Conservation (phyloP, 2,329 filamentous ascomycete genomes). For the Calonectria multiphialidica region DNA sequence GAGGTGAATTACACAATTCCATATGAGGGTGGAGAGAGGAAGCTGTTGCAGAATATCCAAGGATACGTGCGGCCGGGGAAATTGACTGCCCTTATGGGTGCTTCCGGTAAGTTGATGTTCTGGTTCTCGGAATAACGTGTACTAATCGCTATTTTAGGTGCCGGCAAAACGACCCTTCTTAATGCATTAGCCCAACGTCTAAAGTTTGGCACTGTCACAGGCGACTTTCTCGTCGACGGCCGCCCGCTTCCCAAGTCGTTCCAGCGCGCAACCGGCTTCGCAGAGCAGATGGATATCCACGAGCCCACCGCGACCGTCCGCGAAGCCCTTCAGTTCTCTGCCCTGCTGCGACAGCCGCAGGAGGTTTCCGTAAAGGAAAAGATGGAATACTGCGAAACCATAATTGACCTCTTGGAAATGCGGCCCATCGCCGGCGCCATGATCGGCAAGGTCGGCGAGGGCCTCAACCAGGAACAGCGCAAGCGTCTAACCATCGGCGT, state of each 20-base stretch:
- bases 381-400: conserved; percentile 75
- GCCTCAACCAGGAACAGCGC: conserved; percentile 71
- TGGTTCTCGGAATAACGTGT: not conserved
- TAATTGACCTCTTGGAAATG: conserved; percentile 78
- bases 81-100: conserved; percentile 82
- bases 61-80: conserved; percentile 89
- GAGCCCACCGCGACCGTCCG: conserved; percentile 75
- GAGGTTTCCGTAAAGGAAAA: conserved; percentile 71
- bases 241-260: conserved; percentile 79
- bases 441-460: conserved; percentile 70
- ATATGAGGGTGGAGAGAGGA: conserved; percentile 72
- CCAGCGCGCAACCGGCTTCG: conserved; percentile 82
- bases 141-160: conserved; percentile 40
- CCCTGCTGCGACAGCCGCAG: conserved; percentile 71
- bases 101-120: conserved; percentile 51
- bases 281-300: conserved; percentile 75
- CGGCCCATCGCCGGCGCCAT: conserved; percentile 74
- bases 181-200: conserved; percentile 81
- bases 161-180: conserved; percentile 81
- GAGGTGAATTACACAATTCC: conserved; percentile 64
- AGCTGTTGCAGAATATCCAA: conserved; percentile 80
- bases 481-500: conserved; percentile 69
- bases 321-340: conserved; percentile 75
- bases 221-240: conserved; percentile 85
- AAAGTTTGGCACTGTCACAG: conserved; percentile 81